Conservation (phyloP, 768 basidiomycete genomes). For the Tylopilus sp. region DNA sequence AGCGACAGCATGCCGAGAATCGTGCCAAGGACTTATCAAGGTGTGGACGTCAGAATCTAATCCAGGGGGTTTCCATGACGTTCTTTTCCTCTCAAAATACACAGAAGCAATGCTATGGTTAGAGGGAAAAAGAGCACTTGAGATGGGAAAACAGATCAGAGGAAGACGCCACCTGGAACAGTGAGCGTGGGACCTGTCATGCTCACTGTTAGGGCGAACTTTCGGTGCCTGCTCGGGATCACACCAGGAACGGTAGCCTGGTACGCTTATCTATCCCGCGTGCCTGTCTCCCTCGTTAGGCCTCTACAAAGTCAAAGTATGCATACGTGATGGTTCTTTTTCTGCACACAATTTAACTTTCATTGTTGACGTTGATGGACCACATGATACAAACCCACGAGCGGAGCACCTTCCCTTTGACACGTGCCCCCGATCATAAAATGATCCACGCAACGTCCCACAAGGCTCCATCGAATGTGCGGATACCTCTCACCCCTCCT, state of each 20-base stretch:
- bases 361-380: too few relatives aligned
- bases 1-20: constrained; percentile 38
- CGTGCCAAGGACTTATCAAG: constrained; percentile 69
- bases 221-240: not conserved
- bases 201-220: not conserved
- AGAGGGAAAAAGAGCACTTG: constrained; percentile 70
- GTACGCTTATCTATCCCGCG: too few relatives aligned
- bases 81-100: constrained; percentile 11
- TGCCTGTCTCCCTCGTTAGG: not conserved
- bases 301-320: not conserved
- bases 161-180: constrained; percentile 23
- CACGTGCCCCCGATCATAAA: not conserved
- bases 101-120: constrained; percentile 84
- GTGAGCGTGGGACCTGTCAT: not conserved
- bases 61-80: not conserved
- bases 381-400: not conserved
- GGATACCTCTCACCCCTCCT: not conserved
- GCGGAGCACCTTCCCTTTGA: not conserved
- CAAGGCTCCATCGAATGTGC: not conserved
- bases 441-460: not conserved
- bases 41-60: constrained; percentile 27
- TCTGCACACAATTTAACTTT: not conserved
- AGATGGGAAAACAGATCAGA: constrained; percentile 65
- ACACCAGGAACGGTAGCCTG: not conserved
- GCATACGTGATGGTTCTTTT: not conserved